Evolutionary conservation across 2,329 filamentous ascomycete species (phyloP).

Genomic region (Keithomyces neogunnii): DNA sequence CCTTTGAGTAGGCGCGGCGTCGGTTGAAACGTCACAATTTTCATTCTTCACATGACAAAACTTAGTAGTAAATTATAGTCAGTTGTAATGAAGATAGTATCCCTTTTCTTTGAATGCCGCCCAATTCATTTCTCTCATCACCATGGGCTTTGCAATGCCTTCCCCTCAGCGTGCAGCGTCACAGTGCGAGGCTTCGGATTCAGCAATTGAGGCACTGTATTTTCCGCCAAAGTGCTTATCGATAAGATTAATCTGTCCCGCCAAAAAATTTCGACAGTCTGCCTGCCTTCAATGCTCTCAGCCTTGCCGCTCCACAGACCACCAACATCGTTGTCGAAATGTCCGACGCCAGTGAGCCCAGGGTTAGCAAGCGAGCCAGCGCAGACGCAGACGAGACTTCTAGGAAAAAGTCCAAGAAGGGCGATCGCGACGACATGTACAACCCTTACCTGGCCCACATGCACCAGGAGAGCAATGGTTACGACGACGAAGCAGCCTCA

Average conservation of each 20-base stretch:
- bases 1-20: background rate
- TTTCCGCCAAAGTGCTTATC: constrained; percentile 17
- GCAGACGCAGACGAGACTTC: constrained; percentile 32
- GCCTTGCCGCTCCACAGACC: constrained; percentile 5
- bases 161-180: background rate
- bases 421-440: constrained; percentile 27
- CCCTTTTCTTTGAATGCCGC: background rate
- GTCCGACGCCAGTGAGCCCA: constrained; percentile 26
- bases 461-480: constrained; percentile 48
- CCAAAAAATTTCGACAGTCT: constrained; percentile 10
- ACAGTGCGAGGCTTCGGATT: background rate
- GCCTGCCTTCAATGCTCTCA: background rate
- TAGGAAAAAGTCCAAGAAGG: constrained; percentile 36
- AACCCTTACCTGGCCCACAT: constrained; percentile 93
- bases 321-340: constrained; percentile 18
- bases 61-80: background rate
- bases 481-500: constrained; percentile 17
- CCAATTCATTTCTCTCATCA: background rate
- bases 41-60: background rate
- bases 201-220: constrained; percentile 5
- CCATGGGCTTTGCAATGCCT: background rate
- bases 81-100: background rate
- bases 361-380: constrained; percentile 34
- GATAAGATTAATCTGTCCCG: constrained; percentile 18
- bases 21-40: background rate